phyloP scores from a whole-genome alignment of 495 filamentous ascomycete species.

The Pyrenula massariospora region DNA sequence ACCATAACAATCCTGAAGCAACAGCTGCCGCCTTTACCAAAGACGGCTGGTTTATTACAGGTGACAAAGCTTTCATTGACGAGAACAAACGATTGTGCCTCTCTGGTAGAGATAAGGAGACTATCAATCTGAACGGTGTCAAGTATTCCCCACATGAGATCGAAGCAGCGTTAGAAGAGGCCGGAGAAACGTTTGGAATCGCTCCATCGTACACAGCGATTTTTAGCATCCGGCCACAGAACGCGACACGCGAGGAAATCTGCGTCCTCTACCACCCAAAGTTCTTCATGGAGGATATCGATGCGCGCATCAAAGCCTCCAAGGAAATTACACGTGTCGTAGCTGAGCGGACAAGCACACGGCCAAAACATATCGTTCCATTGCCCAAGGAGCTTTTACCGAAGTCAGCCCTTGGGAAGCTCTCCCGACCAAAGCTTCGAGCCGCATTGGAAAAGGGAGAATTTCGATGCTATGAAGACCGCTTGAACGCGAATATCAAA shows the following conservation, averaged over 20 bases:
- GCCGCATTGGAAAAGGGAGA: constrained; percentile 16
- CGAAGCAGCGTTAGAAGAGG: constrained; percentile 29
- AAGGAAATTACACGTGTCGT: too few species aligned
- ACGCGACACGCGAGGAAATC: too few species aligned
- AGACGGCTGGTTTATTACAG: constrained; percentile 78
- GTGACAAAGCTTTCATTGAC: constrained; percentile 58
- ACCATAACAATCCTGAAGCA: constrained; percentile 56
- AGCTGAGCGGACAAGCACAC: too few species aligned
- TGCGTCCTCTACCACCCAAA: too few species aligned
- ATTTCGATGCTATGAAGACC: not conserved
- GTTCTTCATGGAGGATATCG: too few species aligned
- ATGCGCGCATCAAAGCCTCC: too few species aligned
- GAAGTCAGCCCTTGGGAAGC: constrained; percentile 36
- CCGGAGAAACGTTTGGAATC: not conserved
- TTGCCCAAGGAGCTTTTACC: too few species aligned
- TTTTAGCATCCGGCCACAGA: too few species aligned
- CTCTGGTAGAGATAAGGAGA: constrained; percentile 39
- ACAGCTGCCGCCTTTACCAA: constrained; percentile 52
- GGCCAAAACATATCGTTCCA: too few species aligned
- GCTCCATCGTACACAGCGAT: too few species aligned
- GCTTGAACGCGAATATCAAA: too few species aligned
- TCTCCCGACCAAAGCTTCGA: constrained; percentile 30
- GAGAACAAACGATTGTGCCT: constrained; percentile 42
- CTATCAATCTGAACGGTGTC: constrained; percentile 42
- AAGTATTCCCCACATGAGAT: constrained; percentile 31